These are phyloP conservation scores for Debaryomyces sp. DNA, from an alignment of 1,139 yeast genomes.

Conservation along the genomic window DNA sequence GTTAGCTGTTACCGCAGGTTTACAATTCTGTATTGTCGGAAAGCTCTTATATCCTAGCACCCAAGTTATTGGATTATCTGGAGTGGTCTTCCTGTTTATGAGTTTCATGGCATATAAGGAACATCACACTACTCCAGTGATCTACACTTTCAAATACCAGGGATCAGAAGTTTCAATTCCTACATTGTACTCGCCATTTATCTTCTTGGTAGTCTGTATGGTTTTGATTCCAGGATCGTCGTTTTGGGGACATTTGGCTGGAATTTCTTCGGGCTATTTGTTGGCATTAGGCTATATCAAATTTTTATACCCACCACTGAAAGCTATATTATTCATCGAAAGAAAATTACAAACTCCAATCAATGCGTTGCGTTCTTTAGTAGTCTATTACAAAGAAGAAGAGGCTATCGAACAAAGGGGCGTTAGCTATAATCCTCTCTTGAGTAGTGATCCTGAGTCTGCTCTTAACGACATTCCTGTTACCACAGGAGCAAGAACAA, in stretches of 20 bases:
- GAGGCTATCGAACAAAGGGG: constrained; percentile 51
- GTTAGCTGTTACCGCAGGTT: constrained; percentile 69
- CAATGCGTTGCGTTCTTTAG: constrained; percentile 52
- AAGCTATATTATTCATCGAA: constrained; percentile 69
- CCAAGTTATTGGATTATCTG: constrained; percentile 69
- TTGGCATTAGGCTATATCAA: constrained; percentile 61
- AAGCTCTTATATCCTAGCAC: constrained; percentile 53
- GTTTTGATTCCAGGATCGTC: constrained; percentile 58
- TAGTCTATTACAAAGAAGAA: constrained; percentile 58
- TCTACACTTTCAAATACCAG: constrained; percentile 26
- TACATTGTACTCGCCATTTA: constrained; percentile 62
- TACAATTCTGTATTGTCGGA: constrained; percentile 64
- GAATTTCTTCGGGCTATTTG: constrained; percentile 43
- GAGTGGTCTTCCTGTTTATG: constrained; percentile 73
- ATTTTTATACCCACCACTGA: constrained; percentile 65
- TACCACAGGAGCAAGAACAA: constrained; percentile 4
- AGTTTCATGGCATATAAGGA: constrained; percentile 67
- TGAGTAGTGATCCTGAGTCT: constrained; percentile 26
- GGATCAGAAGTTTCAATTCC: constrained; percentile 48
- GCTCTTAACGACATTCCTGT: neutral
- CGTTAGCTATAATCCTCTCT: constrained; percentile 39
- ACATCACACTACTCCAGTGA: constrained; percentile 51
- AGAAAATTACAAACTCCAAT: constrained; percentile 51
- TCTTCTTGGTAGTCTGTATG: constrained; percentile 51
- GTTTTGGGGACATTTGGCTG: constrained; percentile 69